phyloP scores from a whole-genome alignment of 139 green algal species.

The Trebouxia sp. region DNA sequence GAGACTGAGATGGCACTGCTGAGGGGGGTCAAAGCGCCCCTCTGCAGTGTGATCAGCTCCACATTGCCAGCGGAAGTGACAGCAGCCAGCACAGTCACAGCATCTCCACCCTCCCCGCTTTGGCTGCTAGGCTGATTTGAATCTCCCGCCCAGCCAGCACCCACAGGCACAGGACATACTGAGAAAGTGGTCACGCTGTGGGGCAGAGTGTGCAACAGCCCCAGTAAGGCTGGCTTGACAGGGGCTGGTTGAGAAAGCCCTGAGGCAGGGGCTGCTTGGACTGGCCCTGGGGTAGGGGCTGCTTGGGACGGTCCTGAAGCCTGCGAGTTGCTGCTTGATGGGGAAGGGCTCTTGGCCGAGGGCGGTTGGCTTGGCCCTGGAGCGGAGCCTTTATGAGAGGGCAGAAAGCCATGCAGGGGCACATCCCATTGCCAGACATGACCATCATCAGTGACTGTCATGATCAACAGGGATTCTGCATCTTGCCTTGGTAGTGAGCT shows the following conservation, averaged over 20 bases:
- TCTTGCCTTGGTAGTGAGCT: not conserved
- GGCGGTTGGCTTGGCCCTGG: not conserved
- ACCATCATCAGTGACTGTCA: constrained; percentile 52
- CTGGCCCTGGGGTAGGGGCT: not conserved
- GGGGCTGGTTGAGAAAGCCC: not conserved
- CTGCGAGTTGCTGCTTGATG: too few species aligned
- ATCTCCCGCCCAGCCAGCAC: constrained; percentile 21
- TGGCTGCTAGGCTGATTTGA: constrained; percentile 16
- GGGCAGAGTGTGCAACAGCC: constrained; percentile 63
- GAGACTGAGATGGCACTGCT: constrained; percentile 38
- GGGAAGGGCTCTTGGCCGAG: not conserved
- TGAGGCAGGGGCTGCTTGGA: not conserved
- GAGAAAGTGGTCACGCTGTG: constrained; percentile 50
- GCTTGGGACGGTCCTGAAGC: not conserved
- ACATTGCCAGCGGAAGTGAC: constrained; percentile 56
- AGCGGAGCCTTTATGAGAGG: not conserved
- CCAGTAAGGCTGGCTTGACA: constrained; percentile 38
- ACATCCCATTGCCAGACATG: constrained; percentile 73
- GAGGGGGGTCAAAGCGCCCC: constrained; percentile 50
- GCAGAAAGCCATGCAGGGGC: constrained; percentile 42
- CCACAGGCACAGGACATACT: constrained; percentile 50
- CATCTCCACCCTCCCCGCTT: constrained; percentile 25
- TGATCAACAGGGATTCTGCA: constrained; percentile 33
- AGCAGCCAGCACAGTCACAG: constrained; percentile 47
- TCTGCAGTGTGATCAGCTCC: constrained; percentile 56